Conservation (phyloP, 163 green algal species). For the Coccomyxa subellipsoidea region DNA sequence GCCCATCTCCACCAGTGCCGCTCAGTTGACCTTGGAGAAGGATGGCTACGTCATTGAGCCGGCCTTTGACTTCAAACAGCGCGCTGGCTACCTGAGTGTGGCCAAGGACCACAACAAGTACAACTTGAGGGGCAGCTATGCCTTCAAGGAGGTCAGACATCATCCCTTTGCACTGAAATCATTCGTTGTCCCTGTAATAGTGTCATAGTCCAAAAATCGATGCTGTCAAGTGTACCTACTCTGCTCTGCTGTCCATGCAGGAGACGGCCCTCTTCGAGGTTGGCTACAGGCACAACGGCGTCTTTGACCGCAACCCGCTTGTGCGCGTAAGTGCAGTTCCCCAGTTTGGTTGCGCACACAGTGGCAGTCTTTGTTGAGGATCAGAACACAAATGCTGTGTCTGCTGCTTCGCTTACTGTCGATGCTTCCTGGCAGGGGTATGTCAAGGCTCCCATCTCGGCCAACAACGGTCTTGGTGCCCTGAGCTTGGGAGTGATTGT, state of each 20-base stretch:
- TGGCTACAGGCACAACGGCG: slow-evolving; percentile 13
- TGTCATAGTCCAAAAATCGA: not conserved
- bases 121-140: slow-evolving; percentile 23
- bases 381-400: too few relatives aligned
- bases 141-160: slow-evolving; percentile 22
- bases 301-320: slow-evolving; percentile 12
- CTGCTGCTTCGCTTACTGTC: too few relatives aligned
- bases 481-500: slow-evolving; percentile 28
- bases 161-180: too few relatives aligned
- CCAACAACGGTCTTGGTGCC: slow-evolving; percentile 20
- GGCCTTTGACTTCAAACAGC: slow-evolving; percentile 28
- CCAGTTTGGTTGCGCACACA: too few relatives aligned
- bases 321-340: slow-evolving; percentile 8
- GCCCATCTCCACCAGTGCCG: slow-evolving; percentile 25
- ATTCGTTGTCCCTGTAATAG: not conserved
- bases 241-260: not conserved
- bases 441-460: slow-evolving; percentile 19
- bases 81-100: slow-evolving; percentile 18
- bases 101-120: slow-evolving; percentile 18
- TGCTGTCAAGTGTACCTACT: not conserved
- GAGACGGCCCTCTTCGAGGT: slow-evolving; percentile 25
- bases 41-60: slow-evolving; percentile 34
- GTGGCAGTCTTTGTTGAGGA: too few relatives aligned
- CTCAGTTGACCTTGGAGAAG: slow-evolving; percentile 18
- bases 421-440: too few relatives aligned